These are phyloP conservation scores for Blastocystis sp. DNA, from an alignment of 352 stramenopile species.

Conservation along the genomic window DNA sequence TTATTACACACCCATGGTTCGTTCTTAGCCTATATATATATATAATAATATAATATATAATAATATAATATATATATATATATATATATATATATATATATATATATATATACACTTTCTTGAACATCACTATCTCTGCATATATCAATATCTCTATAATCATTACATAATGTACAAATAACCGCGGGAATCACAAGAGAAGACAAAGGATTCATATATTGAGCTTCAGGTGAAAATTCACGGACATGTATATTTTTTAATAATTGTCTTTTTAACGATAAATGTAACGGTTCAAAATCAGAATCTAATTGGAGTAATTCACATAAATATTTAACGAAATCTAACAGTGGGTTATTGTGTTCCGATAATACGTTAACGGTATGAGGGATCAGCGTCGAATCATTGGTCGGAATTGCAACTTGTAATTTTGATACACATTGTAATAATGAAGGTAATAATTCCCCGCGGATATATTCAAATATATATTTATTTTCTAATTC, in stretches of 20 bases:
- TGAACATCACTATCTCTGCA: constrained; percentile 72
- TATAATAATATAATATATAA: too few species aligned
- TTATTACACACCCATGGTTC: constrained; percentile 28
- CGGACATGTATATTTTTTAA: constrained; percentile 56
- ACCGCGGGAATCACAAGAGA: constrained; percentile 82
- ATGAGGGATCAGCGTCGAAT: constrained; percentile 48
- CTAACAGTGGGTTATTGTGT: constrained; percentile 66
- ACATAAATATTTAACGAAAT: constrained; percentile 84
- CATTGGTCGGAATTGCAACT: background rate
- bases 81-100: background rate
- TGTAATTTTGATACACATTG: too few species aligned
- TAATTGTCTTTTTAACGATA: constrained; percentile 41
- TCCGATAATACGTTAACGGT: constrained; percentile 61
- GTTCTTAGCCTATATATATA: constrained; percentile 6
- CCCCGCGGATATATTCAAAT: too few species aligned
- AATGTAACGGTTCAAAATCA: constrained; percentile 58
- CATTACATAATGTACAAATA: constrained; percentile 80
- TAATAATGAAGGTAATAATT: too few species aligned
- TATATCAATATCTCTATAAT: constrained; percentile 80
- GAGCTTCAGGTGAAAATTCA: constrained; percentile 58
- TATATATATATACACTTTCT: constrained; percentile 39
- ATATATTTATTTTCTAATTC: too few species aligned
- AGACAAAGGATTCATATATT: constrained; percentile 75
- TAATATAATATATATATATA: constrained; percentile 6
- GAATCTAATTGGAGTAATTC: constrained; percentile 72